Base-by-base conservation (phyloP, 495 filamentous ascomycete species). In the Penicillium desertorum region DNA sequence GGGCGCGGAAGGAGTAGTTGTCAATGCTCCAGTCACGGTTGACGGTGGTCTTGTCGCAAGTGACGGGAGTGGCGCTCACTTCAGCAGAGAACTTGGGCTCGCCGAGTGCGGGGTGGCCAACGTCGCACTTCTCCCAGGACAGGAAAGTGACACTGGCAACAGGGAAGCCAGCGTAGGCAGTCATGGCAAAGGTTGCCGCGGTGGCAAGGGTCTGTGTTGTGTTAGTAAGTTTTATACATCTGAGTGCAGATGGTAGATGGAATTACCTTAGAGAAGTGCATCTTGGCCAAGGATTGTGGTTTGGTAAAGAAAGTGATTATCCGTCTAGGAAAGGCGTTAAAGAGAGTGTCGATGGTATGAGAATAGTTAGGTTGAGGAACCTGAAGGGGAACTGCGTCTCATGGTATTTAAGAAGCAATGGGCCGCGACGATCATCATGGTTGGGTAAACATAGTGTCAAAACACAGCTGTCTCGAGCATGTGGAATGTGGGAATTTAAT, bases 11-110 rank as follows among this genome's bases (percentile, higher is more conserved):
- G 19, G 66, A 51, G 42, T 57, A 69, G 59, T 59, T 52, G 55
- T 69, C 54, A 54, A 69, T 57, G 53, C 50, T 58, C 66, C 66
- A 69, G 51, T 69, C 59, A 22, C 49, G 59, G 64, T 64, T 59
- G 43, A 69, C 57, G 4, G 59, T 36, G 30, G 64, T 56, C 57
- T 67, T 64, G 44, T 64, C 66, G 29, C 66, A 69, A 20, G 66
- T 64, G 19, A 52, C 25, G 2, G 63, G 56, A n/a, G 63, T 69
- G 2, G 57, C 54, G 12, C 47, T 57, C 22, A 62, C 34, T 9
- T 47, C 22, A 2, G 48, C 59, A 47, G 51, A 47, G 50, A 50
- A 59, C 57, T 61, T 64, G 36, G 66, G 57, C 48, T 60, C 36
- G 36, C 64, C 64, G 4, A 20, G 3, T 9, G 54, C 61, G 3